These are phyloP conservation scores for Ceratocystis papillata DNA, from an alignment of 2,329 filamentous ascomycete genomes.

Conservation along the genomic window DNA sequence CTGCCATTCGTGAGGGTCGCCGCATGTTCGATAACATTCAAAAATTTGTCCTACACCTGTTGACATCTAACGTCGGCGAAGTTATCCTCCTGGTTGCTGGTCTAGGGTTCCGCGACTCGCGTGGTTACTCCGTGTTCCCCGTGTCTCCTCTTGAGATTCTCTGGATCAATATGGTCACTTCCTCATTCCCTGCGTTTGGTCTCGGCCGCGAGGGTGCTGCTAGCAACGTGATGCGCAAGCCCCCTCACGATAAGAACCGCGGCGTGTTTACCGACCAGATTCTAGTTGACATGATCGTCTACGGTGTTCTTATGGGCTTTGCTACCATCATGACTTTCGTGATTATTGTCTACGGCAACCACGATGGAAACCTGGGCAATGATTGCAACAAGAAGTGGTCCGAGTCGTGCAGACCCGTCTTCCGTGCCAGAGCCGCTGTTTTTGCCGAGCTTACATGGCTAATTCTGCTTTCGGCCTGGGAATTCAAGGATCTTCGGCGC, in stretches of 20 bases:
- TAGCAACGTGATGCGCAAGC: slow-evolving; percentile 66
- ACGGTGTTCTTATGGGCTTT: slow-evolving; percentile 65
- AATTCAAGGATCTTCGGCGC: slow-evolving; percentile 62
- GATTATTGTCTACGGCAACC: slow-evolving; percentile 50
- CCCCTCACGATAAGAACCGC: slow-evolving; percentile 56
- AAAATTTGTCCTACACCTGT: slow-evolving; percentile 71
- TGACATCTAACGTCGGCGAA: slow-evolving; percentile 74
- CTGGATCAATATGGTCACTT: slow-evolving; percentile 92
- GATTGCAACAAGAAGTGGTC: slow-evolving; percentile 54
- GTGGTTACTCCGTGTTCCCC: slow-evolving; percentile 69
- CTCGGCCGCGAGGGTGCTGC: slow-evolving; percentile 69
- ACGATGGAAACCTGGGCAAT: slow-evolving; percentile 44
- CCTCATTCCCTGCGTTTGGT: slow-evolving; percentile 77
- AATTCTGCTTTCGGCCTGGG: slow-evolving; percentile 65
- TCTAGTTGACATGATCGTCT: slow-evolving; percentile 67
- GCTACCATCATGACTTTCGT: slow-evolving; percentile 57
- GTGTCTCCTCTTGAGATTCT: slow-evolving; percentile 77
- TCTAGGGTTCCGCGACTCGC: slow-evolving; percentile 64
- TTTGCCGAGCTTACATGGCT: slow-evolving; percentile 66
- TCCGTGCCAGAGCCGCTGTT: slow-evolving; percentile 59
- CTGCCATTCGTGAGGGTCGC: slow-evolving; percentile 71
- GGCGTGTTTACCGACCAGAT: slow-evolving; percentile 72
- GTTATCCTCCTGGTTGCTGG: slow-evolving; percentile 72
- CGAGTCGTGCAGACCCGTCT: slow-evolving; percentile 48
- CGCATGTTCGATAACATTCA: slow-evolving; percentile 85